phyloP scores from a whole-genome alignment of 1,284 basidiomycete genomes.

The Afroboletus lepidellus region DNA sequence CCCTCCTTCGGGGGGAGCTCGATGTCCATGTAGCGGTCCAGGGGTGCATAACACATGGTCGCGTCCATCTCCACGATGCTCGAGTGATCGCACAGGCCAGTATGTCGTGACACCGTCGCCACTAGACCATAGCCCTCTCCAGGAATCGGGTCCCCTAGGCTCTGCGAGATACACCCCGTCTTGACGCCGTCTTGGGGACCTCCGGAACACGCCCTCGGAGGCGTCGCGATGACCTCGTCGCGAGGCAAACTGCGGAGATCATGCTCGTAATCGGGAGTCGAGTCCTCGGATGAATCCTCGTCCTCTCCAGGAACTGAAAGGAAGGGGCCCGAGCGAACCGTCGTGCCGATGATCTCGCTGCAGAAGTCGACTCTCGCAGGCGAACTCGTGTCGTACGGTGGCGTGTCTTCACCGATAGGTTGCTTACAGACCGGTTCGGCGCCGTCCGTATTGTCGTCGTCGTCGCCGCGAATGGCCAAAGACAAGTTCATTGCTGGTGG shows the following conservation, averaged over 20 bases:
- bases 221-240: not conserved
- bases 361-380: constrained; percentile 9
- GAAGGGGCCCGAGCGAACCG: constrained; percentile 9
- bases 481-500: constrained; percentile 17
- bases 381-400: constrained; percentile 23
- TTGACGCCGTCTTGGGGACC: constrained; percentile 17
- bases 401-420: not conserved
- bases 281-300: not conserved
- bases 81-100: not conserved
- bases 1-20: not conserved
- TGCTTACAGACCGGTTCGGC: not conserved
- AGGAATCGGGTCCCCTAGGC: constrained; percentile 1
- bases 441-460: not conserved
- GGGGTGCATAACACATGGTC: not conserved
- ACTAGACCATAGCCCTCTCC: not conserved
- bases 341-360: constrained; percentile 20
- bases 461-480: constrained; percentile 13
- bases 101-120: not conserved
- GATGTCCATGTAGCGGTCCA: not conserved
- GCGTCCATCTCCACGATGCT: not conserved
- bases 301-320: constrained; percentile 8
- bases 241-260: not conserved
- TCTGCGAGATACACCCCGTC: constrained; percentile 8
- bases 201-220: not conserved
- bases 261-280: not conserved